Percentiles rank a stretch among this genome's conserved stretches.
Evolutionary conservation across 495 filamentous ascomycete species (phyloP).

Genomic region (Trichoderma asperelloides): DNA sequence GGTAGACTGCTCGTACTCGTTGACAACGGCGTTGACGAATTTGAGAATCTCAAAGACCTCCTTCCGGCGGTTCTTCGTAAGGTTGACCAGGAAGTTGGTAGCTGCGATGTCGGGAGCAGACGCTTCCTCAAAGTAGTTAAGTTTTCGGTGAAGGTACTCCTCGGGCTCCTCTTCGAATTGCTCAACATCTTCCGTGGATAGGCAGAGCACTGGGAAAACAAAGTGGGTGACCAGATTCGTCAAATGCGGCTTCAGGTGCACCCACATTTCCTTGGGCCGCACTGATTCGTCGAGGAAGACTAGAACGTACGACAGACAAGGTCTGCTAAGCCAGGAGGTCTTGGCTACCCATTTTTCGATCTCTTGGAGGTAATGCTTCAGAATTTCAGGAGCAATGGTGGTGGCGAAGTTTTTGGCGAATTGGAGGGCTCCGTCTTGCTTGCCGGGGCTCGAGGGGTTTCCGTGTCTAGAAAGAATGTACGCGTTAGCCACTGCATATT

Average conservation of each 20-base stretch:
- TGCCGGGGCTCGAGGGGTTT: constrained; percentile 61
- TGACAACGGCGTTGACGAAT: constrained; percentile 90
- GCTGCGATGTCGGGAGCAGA: constrained; percentile 93
- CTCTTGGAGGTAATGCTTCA: constrained; percentile 84
- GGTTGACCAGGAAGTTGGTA: constrained; percentile 88
- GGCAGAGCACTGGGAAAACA: constrained; percentile 89
- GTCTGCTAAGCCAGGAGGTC: constrained; percentile 88
- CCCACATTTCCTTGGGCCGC: constrained; percentile 95
- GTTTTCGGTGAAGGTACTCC: constrained; percentile 91
- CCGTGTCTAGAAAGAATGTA: constrained; percentile 57
- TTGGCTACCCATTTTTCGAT: constrained; percentile 96
- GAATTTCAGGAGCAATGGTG: constrained; percentile 88
- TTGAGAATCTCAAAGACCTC: constrained; percentile 88
- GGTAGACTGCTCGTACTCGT: constrained; percentile 69
- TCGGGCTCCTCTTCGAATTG: constrained; percentile 88
- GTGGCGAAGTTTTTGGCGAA: constrained; percentile 85
- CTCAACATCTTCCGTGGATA: constrained; percentile 86
- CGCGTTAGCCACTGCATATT: background rate
- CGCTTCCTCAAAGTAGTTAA: constrained; percentile 97
- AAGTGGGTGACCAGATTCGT: constrained; percentile 86
- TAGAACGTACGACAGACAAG: constrained; percentile 83
- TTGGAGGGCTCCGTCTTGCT: constrained; percentile 58
- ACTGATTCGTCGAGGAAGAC: constrained; percentile 95
- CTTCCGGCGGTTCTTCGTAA: constrained; percentile 91
- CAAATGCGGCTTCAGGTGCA: constrained; percentile 84